These are phyloP conservation scores for Phytophthora foliorum DNA, from an alignment of 352 stramenopile species.

Conservation along the genomic window DNA sequence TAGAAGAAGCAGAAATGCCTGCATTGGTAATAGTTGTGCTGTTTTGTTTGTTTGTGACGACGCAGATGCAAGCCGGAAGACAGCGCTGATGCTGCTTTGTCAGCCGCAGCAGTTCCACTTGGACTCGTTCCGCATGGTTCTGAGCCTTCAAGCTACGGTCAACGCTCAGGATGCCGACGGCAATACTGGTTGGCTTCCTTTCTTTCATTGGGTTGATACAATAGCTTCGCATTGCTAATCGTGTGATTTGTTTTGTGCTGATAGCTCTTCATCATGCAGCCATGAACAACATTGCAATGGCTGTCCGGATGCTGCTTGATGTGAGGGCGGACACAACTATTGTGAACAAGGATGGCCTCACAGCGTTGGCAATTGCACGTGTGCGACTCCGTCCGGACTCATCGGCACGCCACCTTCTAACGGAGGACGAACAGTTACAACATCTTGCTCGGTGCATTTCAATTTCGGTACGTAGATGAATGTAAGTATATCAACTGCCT, in stretches of 20 bases:
- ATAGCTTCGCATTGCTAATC: slow-evolving; percentile 1
- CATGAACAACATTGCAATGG: slow-evolving; percentile 66
- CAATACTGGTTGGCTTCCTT: slow-evolving; percentile 60
- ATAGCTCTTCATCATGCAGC: slow-evolving; percentile 75
- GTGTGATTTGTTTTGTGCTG: background rate
- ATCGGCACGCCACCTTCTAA: slow-evolving; percentile 53
- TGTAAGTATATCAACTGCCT: background rate
- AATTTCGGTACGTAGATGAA: slow-evolving; percentile 42
- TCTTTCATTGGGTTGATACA: background rate
- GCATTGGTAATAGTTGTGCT: too few species aligned
- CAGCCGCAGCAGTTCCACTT: slow-evolving; percentile 80
- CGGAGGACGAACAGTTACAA: slow-evolving; percentile 67
- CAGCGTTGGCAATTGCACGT: slow-evolving; percentile 57
- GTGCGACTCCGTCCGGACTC: slow-evolving; percentile 48
- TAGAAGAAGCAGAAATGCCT: background rate
- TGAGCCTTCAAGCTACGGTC: slow-evolving; percentile 69
- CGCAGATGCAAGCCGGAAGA: slow-evolving; percentile 46
- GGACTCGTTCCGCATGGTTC: slow-evolving; percentile 85
- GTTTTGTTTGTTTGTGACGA: too few species aligned
- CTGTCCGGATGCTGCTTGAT: slow-evolving; percentile 79
- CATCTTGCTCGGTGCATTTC: slow-evolving; percentile 47
- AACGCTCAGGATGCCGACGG: slow-evolving; percentile 67
- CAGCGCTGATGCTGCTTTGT: slow-evolving; percentile 79
- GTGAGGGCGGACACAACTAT: slow-evolving; percentile 54
- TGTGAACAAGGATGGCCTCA: slow-evolving; percentile 56